Evolutionary conservation across 2,329 filamentous ascomycete species (phyloP).

Genomic region (Paracamarosporium sp.): DNA sequence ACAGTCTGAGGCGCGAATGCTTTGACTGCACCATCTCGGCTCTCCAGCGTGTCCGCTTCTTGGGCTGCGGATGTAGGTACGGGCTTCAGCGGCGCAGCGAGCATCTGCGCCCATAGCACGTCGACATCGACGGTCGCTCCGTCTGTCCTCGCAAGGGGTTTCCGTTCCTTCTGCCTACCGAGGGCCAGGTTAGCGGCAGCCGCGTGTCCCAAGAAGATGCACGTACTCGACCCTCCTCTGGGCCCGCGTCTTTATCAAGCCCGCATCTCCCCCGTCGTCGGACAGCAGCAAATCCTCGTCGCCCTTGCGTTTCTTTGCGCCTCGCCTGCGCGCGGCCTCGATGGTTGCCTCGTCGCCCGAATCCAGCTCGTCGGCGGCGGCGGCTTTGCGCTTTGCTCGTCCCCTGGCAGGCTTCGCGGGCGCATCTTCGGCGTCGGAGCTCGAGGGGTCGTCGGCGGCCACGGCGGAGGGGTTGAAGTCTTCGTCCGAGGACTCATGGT

Average conservation of each 20-base stretch:
- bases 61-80: slow-evolving; percentile 23
- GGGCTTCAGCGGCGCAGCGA: slow-evolving; percentile 51
- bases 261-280: slow-evolving; percentile 61
- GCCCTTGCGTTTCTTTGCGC: slow-evolving; percentile 48
- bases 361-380: slow-evolving; percentile 40
- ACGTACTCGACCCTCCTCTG: slow-evolving; percentile 70
- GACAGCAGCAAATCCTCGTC: slow-evolving; percentile 32
- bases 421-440: slow-evolving; percentile 51
- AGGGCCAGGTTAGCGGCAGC: slow-evolving; percentile 16
- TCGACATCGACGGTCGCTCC: slow-evolving; percentile 76
- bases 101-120: slow-evolving; percentile 73
- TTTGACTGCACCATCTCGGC: slow-evolving; percentile 14
- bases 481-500: slow-evolving; percentile 72
- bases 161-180: slow-evolving; percentile 64
- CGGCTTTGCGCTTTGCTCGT: slow-evolving; percentile 42
- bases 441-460: slow-evolving; percentile 57
- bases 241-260: slow-evolving; percentile 74
- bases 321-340: slow-evolving; percentile 63
- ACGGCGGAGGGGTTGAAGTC: slow-evolving; percentile 76
- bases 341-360: slow-evolving; percentile 78
- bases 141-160: slow-evolving; percentile 59
- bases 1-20: slow-evolving; percentile 11
- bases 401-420: slow-evolving; percentile 23
- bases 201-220: background rate
- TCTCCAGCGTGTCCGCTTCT: slow-evolving; percentile 12